Evolutionary conservation across 148 eudicot genomes (phyloP), one percentile per base, ranked within the genome.

Genomic region (Polygonum maritimum): DNA sequence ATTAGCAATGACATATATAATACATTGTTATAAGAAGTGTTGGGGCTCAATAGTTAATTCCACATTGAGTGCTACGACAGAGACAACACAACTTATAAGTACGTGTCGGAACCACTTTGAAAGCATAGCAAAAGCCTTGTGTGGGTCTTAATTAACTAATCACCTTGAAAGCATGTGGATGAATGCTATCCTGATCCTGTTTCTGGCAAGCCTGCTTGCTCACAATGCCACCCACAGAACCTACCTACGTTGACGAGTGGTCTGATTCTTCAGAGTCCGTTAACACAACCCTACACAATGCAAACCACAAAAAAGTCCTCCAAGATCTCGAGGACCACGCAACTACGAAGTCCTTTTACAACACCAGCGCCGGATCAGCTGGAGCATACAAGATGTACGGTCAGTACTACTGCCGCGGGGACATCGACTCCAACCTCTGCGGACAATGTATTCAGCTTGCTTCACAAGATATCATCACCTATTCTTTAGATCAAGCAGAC

Each of bases 371-470:
- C 3, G 71, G 41, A 16, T 36, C 44, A 1, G 71, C 0, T 26
- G 31, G 71, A 1, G 8, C 19, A 2, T 1, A 67, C 19, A 35
- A 9, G 44, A 44, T 67, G 44, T 36, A 35, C 44, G 44, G 71
- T 44, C 71, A 67, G 44, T 67, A 67, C 21, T 67, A 67, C 19
- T 67, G 71, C 19, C 71, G 71, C 2, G 44, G 44, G 0, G 71
- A 67, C 44, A 67, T 67, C 11, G 19, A 10, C 19, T 13, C 45
- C 44, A 1, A 36, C 3, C 71, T 67, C 11, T 67, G 71, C 71
- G 10, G 19, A 35, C 31, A 70, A 2, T 82, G 82, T 31, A 57
- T 82, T 38, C 3, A 33, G 0, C 11, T 45, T 2, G 76, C 70
- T 15, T 33, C 51, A 11, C 3, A 49, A 7, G 4, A 2, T 13